A percentile compares a stretch with the other conserved stretches of the same genome.
phyloP scores from a whole-genome alignment of 1,284 basidiomycete species.

The Tylopilus sp. region DNA sequence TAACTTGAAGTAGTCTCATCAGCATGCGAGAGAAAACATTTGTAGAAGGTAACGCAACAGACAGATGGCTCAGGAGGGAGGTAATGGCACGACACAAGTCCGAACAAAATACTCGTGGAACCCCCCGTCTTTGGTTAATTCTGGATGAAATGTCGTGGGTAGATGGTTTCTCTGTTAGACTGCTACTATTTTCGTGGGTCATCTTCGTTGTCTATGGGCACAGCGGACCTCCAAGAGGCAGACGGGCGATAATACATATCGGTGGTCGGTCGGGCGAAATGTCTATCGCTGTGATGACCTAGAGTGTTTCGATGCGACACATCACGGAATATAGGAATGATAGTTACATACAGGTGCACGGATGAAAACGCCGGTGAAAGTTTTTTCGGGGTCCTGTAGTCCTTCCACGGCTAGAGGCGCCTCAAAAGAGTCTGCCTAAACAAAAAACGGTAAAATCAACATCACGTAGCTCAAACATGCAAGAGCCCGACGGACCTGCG shows the following conservation, averaged over 20 bases:
- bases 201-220: conserved; percentile 34
- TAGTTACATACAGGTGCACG: conserved; percentile 72
- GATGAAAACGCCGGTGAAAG: conserved; percentile 90
- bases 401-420: conserved; percentile 64
- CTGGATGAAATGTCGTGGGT: conserved; percentile 92
- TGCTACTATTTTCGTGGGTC: conserved; percentile 73
- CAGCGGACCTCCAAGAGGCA: conserved; percentile 50
- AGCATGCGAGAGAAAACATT: background rate
- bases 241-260: conserved; percentile 66
- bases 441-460: background rate
- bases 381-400: conserved; percentile 53
- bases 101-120: conserved; percentile 86
- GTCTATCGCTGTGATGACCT: conserved; percentile 59
- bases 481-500: conserved; percentile 47
- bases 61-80: conserved; percentile 11
- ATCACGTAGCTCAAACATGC: background rate
- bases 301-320: background rate
- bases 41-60: background rate
- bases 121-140: conserved; percentile 81
- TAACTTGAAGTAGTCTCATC: no score
- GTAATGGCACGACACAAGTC: conserved; percentile 49
- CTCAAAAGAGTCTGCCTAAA: conserved; percentile 86
- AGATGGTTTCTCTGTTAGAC: conserved; percentile 81
- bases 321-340: background rate
- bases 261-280: conserved; percentile 44